Conservation (phyloP, 2,329 filamentous ascomycete genomes). For the Trichocomaceae sp. region DNA sequence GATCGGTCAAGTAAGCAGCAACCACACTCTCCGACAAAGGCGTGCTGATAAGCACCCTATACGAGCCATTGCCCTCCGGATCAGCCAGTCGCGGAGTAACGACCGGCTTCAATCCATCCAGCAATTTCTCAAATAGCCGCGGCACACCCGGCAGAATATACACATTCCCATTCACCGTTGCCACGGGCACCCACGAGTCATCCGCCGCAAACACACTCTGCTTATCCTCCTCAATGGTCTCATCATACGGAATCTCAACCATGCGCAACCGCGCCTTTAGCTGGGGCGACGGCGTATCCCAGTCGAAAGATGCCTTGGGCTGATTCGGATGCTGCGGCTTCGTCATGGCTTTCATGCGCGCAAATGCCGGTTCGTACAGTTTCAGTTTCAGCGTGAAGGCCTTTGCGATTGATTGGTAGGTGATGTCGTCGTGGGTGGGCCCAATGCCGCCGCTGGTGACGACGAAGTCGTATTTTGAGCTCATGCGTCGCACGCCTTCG, state of each 20-base stretch:
- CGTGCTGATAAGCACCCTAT: slow-evolving; percentile 76
- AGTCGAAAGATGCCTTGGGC: slow-evolving; percentile 63
- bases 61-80: slow-evolving; percentile 72
- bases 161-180: slow-evolving; percentile 84
- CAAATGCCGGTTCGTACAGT: slow-evolving; percentile 68
- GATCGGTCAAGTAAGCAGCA: slow-evolving; percentile 71
- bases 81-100: slow-evolving; percentile 67
- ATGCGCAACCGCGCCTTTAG: slow-evolving; percentile 81
- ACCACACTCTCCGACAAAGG: slow-evolving; percentile 80
- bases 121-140: slow-evolving; percentile 68
- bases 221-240: slow-evolving; percentile 54
- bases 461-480: slow-evolving; percentile 82
- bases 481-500: slow-evolving; percentile 83
- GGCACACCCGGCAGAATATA: slow-evolving; percentile 91
- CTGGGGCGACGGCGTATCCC: slow-evolving; percentile 72
- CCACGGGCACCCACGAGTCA: slow-evolving; percentile 83
- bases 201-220: slow-evolving; percentile 75
- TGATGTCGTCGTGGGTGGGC: slow-evolving; percentile 98
- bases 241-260: slow-evolving; percentile 77
- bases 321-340: slow-evolving; percentile 66
- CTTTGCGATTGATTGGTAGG: slow-evolving; percentile 87
- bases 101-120: slow-evolving; percentile 67
- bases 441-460: slow-evolving; percentile 94
- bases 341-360: slow-evolving; percentile 76
- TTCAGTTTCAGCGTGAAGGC: slow-evolving; percentile 72